Conservation (phyloP, 345 rosid species). For the Rubroshorea leprosula region DNA sequence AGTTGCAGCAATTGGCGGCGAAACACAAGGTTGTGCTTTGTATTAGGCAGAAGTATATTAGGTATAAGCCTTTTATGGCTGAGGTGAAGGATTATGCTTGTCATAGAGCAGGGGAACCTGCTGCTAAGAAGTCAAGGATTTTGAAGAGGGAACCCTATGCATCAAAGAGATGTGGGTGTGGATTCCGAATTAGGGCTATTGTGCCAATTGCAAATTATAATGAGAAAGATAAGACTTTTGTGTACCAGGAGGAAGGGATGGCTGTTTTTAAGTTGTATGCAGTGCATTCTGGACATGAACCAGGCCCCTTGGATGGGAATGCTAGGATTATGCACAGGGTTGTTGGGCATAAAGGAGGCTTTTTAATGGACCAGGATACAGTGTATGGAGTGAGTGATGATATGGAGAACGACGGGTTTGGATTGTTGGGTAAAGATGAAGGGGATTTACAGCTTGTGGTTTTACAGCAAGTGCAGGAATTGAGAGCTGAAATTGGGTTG, state of each 20-base stretch:
- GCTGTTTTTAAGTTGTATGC: conserved; percentile 92
- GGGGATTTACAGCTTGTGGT: conserved; percentile 58
- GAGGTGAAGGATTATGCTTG: conserved; percentile 99
- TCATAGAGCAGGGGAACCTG: conserved; percentile 97
- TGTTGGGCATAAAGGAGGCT: conserved; percentile 80
- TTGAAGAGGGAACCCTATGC: conserved; percentile 98
- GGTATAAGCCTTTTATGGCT: conserved; percentile 98
- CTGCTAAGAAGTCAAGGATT: conserved; percentile 73
- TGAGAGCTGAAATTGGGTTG: conserved; percentile 57
- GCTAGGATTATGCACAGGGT: conserved; percentile 98
- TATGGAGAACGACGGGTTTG: conserved; percentile 57
- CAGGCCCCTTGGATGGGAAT: conserved; percentile 92
- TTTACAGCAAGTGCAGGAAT: conserved; percentile 78
- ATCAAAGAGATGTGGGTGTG: conserved; percentile 93
- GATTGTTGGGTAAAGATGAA: conserved; percentile 63
- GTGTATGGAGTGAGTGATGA: conserved; percentile 88
- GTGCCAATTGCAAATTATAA: conserved; percentile 91
- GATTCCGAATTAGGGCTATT: conserved; percentile 92
- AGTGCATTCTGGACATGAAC: conserved; percentile 96
- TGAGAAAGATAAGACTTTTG: conserved; percentile 92
- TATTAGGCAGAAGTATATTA: conserved; percentile 93
- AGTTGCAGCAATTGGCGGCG: conserved; percentile 85
- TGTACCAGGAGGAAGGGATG: conserved; percentile 91
- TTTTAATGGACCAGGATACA: conserved; percentile 68
- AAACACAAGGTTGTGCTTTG: conserved; percentile 97